Evolutionary conservation across 768 basidiomycete species (phyloP).

Genomic region (Boletus sp.): DNA sequence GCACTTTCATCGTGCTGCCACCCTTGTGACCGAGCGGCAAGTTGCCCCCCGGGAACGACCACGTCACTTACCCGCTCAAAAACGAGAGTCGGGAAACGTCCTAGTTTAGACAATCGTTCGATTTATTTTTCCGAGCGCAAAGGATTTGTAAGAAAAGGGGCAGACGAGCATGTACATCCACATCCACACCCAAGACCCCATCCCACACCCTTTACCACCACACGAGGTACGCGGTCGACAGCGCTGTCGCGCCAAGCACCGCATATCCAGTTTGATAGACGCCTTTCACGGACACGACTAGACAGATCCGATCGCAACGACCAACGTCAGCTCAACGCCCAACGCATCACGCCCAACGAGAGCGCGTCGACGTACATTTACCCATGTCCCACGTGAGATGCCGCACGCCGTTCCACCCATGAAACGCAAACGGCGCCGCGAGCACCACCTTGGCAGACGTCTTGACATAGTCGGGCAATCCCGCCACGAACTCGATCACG

Average conservation of each 20-base stretch:
- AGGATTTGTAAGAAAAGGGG: not conserved
- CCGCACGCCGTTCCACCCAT: slow-evolving; percentile 85
- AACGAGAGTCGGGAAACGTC: not conserved
- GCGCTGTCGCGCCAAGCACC: slow-evolving; percentile 75
- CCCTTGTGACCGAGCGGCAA: too few relatives aligned
- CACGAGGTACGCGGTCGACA: slow-evolving; percentile 68
- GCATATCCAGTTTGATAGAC: slow-evolving; percentile 81
- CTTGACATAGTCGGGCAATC: slow-evolving; percentile 76
- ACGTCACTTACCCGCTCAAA: not conserved
- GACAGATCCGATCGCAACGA: not conserved
- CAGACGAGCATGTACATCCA: not conserved
- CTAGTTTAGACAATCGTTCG: not conserved
- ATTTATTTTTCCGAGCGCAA: not conserved
- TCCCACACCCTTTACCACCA: slow-evolving; percentile 11
- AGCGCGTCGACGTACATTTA: slow-evolving; percentile 61
- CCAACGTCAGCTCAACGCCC: not conserved
- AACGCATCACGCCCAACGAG: not conserved
- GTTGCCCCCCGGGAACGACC: not conserved
- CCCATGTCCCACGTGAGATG: slow-evolving; percentile 90
- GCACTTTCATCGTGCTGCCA: not conserved
- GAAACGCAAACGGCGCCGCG: slow-evolving; percentile 88
- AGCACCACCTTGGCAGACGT: slow-evolving; percentile 73
- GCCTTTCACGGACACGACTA: slow-evolving; percentile 80
- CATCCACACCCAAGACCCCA: slow-evolving; percentile 31
- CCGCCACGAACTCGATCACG: slow-evolving; percentile 67